phyloP scores from a whole-genome alignment of 2,329 filamentous ascomycete species.

The Pseudopyricularia cyperi region DNA sequence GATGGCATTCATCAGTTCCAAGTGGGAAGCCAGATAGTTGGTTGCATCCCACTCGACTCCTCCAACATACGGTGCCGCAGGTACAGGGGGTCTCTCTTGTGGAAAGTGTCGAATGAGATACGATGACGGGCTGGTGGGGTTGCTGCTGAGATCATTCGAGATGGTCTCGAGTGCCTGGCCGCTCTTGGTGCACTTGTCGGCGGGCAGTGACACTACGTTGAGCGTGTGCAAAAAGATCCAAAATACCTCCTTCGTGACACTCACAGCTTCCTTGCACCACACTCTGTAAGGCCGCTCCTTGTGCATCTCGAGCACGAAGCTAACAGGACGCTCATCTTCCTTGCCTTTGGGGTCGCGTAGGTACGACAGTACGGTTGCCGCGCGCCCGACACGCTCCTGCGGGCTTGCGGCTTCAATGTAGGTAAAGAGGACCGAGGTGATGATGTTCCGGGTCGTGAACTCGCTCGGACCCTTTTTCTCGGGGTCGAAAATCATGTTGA shows the following conservation, averaged over 20 bases:
- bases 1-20: conserved; percentile 86
- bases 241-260: conserved; percentile 95
- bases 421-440: conserved; percentile 79
- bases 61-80: conserved; percentile 88
- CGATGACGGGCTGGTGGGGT: conserved; percentile 8
- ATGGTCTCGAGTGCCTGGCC: conserved; percentile 3
- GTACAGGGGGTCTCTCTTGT: conserved; percentile 73
- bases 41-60: conserved; percentile 98
- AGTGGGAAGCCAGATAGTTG: conserved; percentile 84
- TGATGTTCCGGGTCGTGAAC: conserved; percentile 83
- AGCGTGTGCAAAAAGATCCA: conserved; percentile 97
- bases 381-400: conserved; percentile 52
- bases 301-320: conserved; percentile 84
- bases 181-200: conserved; percentile 22
- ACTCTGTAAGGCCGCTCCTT: conserved; percentile 77
- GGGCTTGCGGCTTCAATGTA: conserved; percentile 61
- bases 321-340: conserved; percentile 63
- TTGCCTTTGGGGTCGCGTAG: conserved; percentile 67
- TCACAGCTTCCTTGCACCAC: conserved; percentile 86
- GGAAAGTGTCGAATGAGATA: conserved; percentile 69
- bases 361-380: conserved; percentile 62
- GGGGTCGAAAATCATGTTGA: conserved; percentile 90
- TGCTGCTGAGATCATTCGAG: not conserved
- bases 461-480: conserved; percentile 96
- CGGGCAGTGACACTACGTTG: conserved; percentile 65